Percentiles rank a stretch among this genome's conserved stretches.
phyloP scores from a whole-genome alignment of 495 filamentous ascomycete species.

The Lasiosphaeria hispida region DNA sequence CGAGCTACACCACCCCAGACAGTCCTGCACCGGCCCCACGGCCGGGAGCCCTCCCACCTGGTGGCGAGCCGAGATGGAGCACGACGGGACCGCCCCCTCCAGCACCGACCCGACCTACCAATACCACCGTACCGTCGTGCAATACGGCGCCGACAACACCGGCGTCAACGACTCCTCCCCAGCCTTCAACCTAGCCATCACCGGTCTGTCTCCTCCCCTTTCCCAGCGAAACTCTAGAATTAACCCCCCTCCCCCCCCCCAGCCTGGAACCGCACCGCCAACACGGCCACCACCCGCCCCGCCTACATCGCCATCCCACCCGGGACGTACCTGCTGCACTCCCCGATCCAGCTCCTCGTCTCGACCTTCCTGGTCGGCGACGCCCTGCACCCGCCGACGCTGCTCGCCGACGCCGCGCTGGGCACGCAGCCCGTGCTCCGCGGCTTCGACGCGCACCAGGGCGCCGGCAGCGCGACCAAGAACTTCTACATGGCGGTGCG shows the following conservation, averaged over 20 bases:
- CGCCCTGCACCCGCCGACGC: slow-evolving; percentile 57
- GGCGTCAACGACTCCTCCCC: slow-evolving; percentile 61
- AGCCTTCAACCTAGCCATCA: slow-evolving; percentile 62
- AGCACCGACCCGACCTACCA: slow-evolving; percentile 41
- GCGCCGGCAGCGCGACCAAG: slow-evolving; percentile 59
- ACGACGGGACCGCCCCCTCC: slow-evolving; percentile 39
- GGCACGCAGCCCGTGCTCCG: slow-evolving; percentile 18
- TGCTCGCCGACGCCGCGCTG: slow-evolving; percentile 55
- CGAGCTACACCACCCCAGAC: neutral
- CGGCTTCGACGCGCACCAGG: slow-evolving; percentile 46
- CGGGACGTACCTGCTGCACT: slow-evolving; percentile 53
- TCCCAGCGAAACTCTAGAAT: slow-evolving; percentile 11
- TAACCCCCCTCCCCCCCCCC: neutral
- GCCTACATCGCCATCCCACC: slow-evolving; percentile 59
- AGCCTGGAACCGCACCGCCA: slow-evolving; percentile 35
- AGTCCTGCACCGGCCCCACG: neutral
- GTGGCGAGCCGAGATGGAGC: slow-evolving; percentile 26
- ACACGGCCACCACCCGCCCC: slow-evolving; percentile 53
- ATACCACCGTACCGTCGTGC: slow-evolving; percentile 56
- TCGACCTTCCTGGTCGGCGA: slow-evolving; percentile 56
- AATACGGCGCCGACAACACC: slow-evolving; percentile 50
- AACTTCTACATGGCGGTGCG: slow-evolving; percentile 73
- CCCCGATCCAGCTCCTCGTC: slow-evolving; percentile 46
- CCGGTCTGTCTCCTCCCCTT: slow-evolving; percentile 47
- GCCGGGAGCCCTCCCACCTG: slow-evolving; percentile 15